Conservation (phyloP, 139 green algal genomes). For the Chlamydomonas incerta region DNA sequence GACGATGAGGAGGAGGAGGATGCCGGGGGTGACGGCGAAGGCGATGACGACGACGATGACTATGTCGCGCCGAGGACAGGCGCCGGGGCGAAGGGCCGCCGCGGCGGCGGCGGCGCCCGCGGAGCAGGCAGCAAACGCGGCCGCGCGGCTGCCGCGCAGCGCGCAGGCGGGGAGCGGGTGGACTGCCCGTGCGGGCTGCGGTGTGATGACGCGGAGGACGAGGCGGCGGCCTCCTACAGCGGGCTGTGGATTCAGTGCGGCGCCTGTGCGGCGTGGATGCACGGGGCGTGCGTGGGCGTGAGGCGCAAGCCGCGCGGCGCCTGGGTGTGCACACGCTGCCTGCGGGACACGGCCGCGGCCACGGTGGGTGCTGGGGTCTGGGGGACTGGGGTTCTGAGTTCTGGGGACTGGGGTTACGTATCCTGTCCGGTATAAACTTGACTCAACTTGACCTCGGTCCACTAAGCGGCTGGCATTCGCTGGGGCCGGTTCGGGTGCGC, state of each 20-base stretch:
- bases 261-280: slow-evolving; percentile 76
- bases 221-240: background rate
- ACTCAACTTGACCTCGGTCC: too few species aligned
- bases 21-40: too few species aligned
- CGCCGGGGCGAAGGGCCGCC: too few species aligned
- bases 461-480: too few species aligned
- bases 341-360: slow-evolving; percentile 35
- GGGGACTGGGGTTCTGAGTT: too few species aligned
- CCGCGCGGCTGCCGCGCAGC: slow-evolving; percentile 12
- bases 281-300: slow-evolving; percentile 73
- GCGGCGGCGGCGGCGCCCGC: background rate
- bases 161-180: slow-evolving; percentile 40
- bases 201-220: slow-evolving; percentile 19
- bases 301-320: slow-evolving; percentile 1
- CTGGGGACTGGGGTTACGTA: too few species aligned
- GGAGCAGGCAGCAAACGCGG: background rate
- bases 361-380: background rate
- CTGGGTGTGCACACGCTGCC: slow-evolving; percentile 68
- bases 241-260: slow-evolving; percentile 70
- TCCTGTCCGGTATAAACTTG: too few species aligned
- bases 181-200: slow-evolving; percentile 60
- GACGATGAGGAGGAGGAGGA: too few species aligned
- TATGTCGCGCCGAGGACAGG: too few species aligned
- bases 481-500: too few species aligned
- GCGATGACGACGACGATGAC: too few species aligned